Evolutionary conservation across 192 early-diverging fungal genomes (phyloP).

Genomic region (Coemansia sp.): DNA sequence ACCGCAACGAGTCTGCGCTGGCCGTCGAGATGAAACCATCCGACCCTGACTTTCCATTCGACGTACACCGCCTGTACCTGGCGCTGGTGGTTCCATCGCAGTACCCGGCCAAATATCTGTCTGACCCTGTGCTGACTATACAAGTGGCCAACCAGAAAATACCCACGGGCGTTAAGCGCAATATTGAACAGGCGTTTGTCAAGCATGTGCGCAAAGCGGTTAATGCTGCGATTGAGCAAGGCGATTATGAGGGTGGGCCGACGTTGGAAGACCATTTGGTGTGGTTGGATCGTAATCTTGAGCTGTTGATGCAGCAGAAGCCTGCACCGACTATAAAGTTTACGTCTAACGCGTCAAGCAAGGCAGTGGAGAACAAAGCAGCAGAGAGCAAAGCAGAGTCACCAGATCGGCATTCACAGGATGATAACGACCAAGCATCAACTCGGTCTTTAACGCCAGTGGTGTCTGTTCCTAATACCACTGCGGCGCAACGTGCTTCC

Average conservation of each 20-base stretch:
- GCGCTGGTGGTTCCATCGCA: conserved; percentile 60
- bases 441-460: neutral
- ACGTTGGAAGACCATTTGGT: conserved; percentile 34
- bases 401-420: too few relatives aligned
- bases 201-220: conserved; percentile 33
- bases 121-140: conserved; percentile 27
- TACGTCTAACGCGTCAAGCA: conserved; percentile 21
- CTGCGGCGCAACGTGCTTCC: conserved; percentile 4
- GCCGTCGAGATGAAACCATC: conserved; percentile 53
- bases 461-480: neutral
- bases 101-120: conserved; percentile 53
- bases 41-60: conserved; percentile 83
- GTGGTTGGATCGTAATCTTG: conserved; percentile 68
- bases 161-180: conserved; percentile 42
- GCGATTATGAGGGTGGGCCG: conserved; percentile 15
- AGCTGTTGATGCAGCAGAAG: conserved; percentile 60
- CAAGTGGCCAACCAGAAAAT: conserved; percentile 50
- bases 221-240: conserved; percentile 22
- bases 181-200: conserved; percentile 40
- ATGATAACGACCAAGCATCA: neutral
- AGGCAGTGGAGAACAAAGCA: neutral
- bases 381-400: neutral
- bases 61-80: conserved; percentile 63
- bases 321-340: conserved; percentile 64
- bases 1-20: conserved; percentile 40